These are phyloP conservation scores for Suhomyces pyralidae DNA, from an alignment of 805 yeast species.

Conservation along the genomic window DNA sequence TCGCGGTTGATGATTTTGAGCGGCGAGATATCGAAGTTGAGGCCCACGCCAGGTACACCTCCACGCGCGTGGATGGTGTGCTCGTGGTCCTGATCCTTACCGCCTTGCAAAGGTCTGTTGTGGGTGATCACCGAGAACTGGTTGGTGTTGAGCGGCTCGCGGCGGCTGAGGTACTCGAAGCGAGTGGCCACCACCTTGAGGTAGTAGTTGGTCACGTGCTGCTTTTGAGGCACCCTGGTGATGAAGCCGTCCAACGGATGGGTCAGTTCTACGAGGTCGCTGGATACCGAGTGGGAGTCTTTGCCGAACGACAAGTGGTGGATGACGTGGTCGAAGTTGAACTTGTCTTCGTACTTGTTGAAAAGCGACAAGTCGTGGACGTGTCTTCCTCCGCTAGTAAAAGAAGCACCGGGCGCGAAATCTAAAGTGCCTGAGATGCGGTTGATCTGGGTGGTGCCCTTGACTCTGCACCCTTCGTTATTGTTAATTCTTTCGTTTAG, in stretches of 20 bases:
- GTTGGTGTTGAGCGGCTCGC: constrained; percentile 62
- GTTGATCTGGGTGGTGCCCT: constrained; percentile 75
- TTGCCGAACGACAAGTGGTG: constrained; percentile 84
- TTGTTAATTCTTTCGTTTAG: constrained; percentile 51
- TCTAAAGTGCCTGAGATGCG: constrained; percentile 89
- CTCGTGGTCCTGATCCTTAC: constrained; percentile 88
- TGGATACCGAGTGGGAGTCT: constrained; percentile 33
- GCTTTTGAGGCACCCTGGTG: constrained; percentile 39
- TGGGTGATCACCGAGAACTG: constrained; percentile 89
- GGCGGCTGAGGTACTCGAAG: constrained; percentile 62
- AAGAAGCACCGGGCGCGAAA: constrained; percentile 92
- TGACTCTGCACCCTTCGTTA: constrained; percentile 82
- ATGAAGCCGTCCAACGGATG: constrained; percentile 67
- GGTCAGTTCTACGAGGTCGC: constrained; percentile 32
- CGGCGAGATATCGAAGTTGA: constrained; percentile 89
- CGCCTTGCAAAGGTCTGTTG: constrained; percentile 81
- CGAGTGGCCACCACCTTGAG: constrained; percentile 89
- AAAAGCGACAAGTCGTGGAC: constrained; percentile 82
- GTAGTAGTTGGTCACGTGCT: constrained; percentile 70
- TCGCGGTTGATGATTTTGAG: constrained; percentile 86
- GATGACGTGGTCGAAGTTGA: constrained; percentile 74
- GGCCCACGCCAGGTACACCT: constrained; percentile 86
- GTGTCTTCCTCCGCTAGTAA: constrained; percentile 58
- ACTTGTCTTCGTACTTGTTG: constrained; percentile 49
- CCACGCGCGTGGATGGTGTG: constrained; percentile 78